A percentile compares a stretch with the other conserved stretches of the same genome.
Evolutionary conservation across 768 basidiomycete genomes (phyloP).

Genomic region (Trametes elegans): DNA sequence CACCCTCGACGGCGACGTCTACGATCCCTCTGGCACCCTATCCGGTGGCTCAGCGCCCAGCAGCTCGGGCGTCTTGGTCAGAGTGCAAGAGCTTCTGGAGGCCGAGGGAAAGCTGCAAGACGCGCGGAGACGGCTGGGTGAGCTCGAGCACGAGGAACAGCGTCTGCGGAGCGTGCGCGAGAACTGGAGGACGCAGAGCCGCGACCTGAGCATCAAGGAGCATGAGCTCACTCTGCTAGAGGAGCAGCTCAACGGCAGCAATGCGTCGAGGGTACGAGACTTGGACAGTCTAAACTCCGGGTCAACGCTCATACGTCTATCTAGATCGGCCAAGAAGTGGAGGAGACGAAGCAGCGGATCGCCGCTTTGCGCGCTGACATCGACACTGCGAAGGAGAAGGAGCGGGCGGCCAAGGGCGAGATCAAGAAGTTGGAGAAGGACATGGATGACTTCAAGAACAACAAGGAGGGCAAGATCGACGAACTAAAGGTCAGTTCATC

Average conservation of each 20-base stretch:
- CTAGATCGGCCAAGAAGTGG: constrained; percentile 83
- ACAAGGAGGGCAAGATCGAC: constrained; percentile 95
- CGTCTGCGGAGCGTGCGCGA: constrained; percentile 52
- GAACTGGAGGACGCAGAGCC: constrained; percentile 54
- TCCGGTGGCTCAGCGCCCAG: constrained; percentile 88
- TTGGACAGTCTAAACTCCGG: too few relatives aligned
- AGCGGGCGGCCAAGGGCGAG: constrained; percentile 73
- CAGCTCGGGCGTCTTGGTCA: constrained; percentile 68
- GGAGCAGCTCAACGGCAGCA: constrained; percentile 85
- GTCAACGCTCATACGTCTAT: too few relatives aligned
- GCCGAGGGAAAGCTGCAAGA: constrained; percentile 58
- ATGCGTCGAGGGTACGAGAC: constrained; percentile 86
- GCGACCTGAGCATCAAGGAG: constrained; percentile 84
- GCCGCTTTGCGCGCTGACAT: constrained; percentile 54
- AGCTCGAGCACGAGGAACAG: constrained; percentile 55
- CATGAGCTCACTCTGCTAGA: constrained; percentile 82
- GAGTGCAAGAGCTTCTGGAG: constrained; percentile 78
- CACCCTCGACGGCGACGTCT: constrained; percentile 92
- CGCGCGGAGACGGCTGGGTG: constrained; percentile 45
- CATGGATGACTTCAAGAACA: constrained; percentile 98
- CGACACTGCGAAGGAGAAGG: constrained; percentile 69
- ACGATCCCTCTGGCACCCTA: constrained; percentile 93
- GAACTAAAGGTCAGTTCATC: constrained; percentile 73
- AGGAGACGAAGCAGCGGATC: constrained; percentile 64
- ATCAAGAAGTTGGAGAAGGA: constrained; percentile 89